Base-by-base conservation (phyloP, 2,329 filamentous ascomycete genomes). In the Neofusicoccum ribis region DNA sequence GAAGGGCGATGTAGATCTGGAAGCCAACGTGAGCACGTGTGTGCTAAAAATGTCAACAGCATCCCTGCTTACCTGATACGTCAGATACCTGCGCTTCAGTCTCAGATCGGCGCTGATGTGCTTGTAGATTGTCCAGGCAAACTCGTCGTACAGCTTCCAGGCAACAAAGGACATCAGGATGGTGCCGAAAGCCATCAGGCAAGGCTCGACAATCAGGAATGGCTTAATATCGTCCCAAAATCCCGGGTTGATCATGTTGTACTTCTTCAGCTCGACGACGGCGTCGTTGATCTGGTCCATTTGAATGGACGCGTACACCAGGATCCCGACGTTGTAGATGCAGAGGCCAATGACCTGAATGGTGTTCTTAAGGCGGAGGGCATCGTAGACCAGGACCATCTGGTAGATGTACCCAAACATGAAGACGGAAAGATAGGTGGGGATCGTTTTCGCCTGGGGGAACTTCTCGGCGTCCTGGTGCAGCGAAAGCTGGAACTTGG, bases 51-150 rank as follows among this genome's bases (percentile, higher is more conserved):
- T 58, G 59, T 44, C 41, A 31, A 27, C 17, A 6, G 3, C 39
- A 50, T 17, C 39, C 43, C 39, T n/a, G 73, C 83, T 61, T 82
- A 96, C 93, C 88, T 99, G 95, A 77, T 96, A 99, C 68, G 94
- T 91, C 67, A 99, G 85, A 81, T 96, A 99, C 69, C 95, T 89
- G 80, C 93, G 90, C 85, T 97, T 98, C 90, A 99, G 92, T 72
- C 93, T 89, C 75, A 97, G 87, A 82, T 99, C 95, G 60, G 95
- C 95, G 74, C 93, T 96, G 76, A 99, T 99, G 78, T 96, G 93
- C 84, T 99, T 99, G 80, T 99, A 93, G 74, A 99, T 99, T 65
- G 95, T 95, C 95, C 95, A 99, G 11, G 95, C 94, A 79, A 99
- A 99, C 78, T 97, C 94, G 74, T 97, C 93, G 76, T 99, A 98